phyloP scores from a whole-genome alignment of 352 stramenopile genomes.

The Phytophthora pisi region DNA sequence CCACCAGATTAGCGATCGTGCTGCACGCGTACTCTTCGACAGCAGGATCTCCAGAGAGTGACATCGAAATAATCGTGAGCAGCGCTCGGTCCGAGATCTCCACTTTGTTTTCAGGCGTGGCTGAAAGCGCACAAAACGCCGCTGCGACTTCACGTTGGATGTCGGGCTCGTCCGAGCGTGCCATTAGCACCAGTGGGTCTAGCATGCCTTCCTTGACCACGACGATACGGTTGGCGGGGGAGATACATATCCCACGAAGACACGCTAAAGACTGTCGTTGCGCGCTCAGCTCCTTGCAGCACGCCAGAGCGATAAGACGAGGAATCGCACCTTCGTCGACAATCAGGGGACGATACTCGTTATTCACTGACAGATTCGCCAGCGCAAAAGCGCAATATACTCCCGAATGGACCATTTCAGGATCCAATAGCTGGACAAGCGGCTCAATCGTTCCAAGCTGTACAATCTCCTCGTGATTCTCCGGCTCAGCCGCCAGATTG shows the following conservation, averaged over 20 bases:
- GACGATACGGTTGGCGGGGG: slow-evolving; percentile 81
- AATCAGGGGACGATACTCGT: slow-evolving; percentile 91
- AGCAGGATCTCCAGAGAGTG: slow-evolving; percentile 89
- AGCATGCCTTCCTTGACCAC: slow-evolving; percentile 95
- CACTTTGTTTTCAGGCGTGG: slow-evolving; percentile 96
- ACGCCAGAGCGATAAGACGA: slow-evolving; percentile 94
- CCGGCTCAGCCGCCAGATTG: slow-evolving; percentile 94
- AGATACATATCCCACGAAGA: slow-evolving; percentile 94
- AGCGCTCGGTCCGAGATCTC: slow-evolving; percentile 94
- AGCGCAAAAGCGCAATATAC: slow-evolving; percentile 95
- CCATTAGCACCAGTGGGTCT: slow-evolving; percentile 96
- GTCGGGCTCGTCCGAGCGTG: slow-evolving; percentile 90
- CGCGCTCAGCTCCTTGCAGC: slow-evolving; percentile 92
- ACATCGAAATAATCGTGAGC: slow-evolving; percentile 95
- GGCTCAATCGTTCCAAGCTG: slow-evolving; percentile 89
- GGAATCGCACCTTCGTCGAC: slow-evolving; percentile 94
- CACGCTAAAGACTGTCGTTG: slow-evolving; percentile 93
- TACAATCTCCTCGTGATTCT: slow-evolving; percentile 96
- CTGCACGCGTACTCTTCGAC: slow-evolving; percentile 95
- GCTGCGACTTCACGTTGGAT: slow-evolving; percentile 93
- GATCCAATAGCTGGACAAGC: slow-evolving; percentile 93
- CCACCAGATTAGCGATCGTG: slow-evolving; percentile 95
- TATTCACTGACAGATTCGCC: slow-evolving; percentile 95
- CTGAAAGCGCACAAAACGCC: slow-evolving; percentile 94
- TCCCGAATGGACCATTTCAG: slow-evolving; percentile 81